These are phyloP conservation scores for button mushroom (Agaricus bisporus) DNA, from an alignment of 768 basidiomycete species.

Conservation along the genomic window DNA sequence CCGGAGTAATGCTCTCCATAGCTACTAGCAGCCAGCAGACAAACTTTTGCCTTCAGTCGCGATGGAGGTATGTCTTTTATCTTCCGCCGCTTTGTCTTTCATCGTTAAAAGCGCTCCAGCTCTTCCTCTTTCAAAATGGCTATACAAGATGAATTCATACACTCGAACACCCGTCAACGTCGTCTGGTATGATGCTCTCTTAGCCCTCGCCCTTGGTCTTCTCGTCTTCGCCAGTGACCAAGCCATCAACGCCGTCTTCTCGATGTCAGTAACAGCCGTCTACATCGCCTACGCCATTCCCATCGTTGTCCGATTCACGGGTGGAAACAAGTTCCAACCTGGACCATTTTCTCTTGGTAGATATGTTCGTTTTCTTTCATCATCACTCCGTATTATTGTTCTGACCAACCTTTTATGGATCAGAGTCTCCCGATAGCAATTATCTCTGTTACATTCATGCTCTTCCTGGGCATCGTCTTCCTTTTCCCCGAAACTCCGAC, in stretches of 20 bases:
- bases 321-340: constrained; percentile 42
- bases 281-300: constrained; percentile 53
- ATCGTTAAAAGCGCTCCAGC: constrained; percentile 21
- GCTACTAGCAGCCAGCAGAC: constrained; percentile 35
- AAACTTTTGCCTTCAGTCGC: constrained; percentile 67
- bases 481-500: constrained; percentile 57
- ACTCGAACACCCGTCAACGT: constrained; percentile 56
- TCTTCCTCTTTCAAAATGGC: constrained; percentile 55
- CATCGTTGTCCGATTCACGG: constrained; percentile 43
- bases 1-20: constrained; percentile 5
- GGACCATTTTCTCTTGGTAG: constrained; percentile 51
- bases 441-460: constrained; percentile 60
- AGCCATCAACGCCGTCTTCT: constrained; percentile 57
- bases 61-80: constrained; percentile 38
- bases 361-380: constrained; percentile 17
- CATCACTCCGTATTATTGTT: background rate
- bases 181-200: constrained; percentile 44
- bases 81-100: background rate
- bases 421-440: constrained; percentile 57
- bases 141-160: constrained; percentile 51
- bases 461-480: constrained; percentile 56
- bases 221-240: constrained; percentile 54
- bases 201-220: constrained; percentile 46
- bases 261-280: constrained; percentile 35
- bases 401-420: background rate